phyloP scores from a whole-genome alignment of 176 grass and related monocot genomes.

The Carex cristatella region DNA sequence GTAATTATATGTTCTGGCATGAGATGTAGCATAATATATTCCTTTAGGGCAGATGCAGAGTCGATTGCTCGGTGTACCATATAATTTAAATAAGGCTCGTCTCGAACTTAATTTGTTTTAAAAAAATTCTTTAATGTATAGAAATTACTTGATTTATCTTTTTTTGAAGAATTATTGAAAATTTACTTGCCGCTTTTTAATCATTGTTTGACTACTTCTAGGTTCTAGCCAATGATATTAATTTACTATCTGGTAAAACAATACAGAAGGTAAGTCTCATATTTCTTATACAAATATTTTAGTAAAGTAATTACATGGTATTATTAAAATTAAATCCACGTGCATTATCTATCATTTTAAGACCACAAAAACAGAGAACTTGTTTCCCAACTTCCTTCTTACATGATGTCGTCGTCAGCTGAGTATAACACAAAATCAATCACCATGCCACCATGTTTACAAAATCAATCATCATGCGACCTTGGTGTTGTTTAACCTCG shows the following conservation, averaged over 20 bases:
- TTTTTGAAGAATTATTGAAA: too few species aligned
- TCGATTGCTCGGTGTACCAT: too few species aligned
- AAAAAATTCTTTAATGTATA: too few species aligned
- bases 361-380: background rate
- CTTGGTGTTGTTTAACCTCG: constrained; percentile 61
- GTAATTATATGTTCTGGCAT: too few species aligned
- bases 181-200: background rate
- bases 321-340: background rate
- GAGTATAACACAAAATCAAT: background rate
- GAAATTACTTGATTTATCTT: too few species aligned
- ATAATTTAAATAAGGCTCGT: too few species aligned
- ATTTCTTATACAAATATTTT: background rate
- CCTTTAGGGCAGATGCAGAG: too few species aligned
- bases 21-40: too few species aligned
- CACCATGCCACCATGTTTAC: constrained; percentile 3
- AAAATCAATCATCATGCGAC: constrained; percentile 36
- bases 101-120: too few species aligned
- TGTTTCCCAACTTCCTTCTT: background rate
- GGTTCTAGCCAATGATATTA: background rate
- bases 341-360: background rate
- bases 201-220: background rate
- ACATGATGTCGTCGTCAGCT: background rate
- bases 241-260: background rate
- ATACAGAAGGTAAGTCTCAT: background rate
- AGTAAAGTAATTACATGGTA: constrained; percentile 11